Evolutionary conservation across 78 protist genomes (phyloP), one percentile per base, ranked within the genome.

Genomic region (Anaeramoeba flamelloides): DNA sequence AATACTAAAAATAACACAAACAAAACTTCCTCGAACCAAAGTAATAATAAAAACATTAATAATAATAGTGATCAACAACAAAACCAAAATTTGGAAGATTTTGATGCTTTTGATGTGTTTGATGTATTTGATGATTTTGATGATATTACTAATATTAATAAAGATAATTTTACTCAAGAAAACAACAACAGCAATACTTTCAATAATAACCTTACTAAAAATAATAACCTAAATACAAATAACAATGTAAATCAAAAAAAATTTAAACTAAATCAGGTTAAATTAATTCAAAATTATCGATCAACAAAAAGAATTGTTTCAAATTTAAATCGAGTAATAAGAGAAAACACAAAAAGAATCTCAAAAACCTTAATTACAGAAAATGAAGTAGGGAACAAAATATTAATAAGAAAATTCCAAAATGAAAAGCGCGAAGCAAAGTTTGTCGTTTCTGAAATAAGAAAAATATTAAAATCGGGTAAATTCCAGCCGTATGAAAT

Each of bases 271-370:
- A 8, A 53, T 26, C 34, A 53, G 69, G 69, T 53, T 53, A 53
- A 53, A 53, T 53, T 53, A 17, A 17, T 53, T 53, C 34, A 53
- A 53, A 53, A 53, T 53, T 53, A 53, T 53, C 69, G 69, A 26
- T 53, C 69, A 53, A 53, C 69, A 53, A 53, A 53, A 53, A 53
- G 34, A 53, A 53, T 53, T 53, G 69, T 53, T 53, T 53, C 69
- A 53, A 53, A 26, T 26, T 17, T 53, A 8, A 53, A 53, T 53
- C 17, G 17, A 8, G 8, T 53, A 17, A 53, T 53, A 53, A 53
- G 69, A 53, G 17, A 53, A 26, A 53, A 53, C 17, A 53, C 8
- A 53, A 53, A 53, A 26, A 53, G 69, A 53, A 53, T 53, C 69
- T 26, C 8, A 17, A 53, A 53, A 53, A 53, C 69, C 17, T 53